phyloP scores from a whole-genome alignment of 2,329 filamentous ascomycete genomes.

The Coniochaeta ligniaria region DNA sequence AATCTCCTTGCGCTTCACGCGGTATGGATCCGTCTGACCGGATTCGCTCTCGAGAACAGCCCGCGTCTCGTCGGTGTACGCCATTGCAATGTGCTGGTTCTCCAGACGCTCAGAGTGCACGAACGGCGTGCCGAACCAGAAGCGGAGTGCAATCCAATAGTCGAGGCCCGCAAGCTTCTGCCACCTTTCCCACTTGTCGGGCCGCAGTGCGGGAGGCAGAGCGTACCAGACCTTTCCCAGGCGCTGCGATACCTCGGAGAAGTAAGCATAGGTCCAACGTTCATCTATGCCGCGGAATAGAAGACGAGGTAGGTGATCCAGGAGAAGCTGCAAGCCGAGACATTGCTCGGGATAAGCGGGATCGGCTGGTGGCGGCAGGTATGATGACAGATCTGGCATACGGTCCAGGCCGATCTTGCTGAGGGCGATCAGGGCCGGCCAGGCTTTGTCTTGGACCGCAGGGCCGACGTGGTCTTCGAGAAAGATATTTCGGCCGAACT shows the following conservation, averaged over 20 bases:
- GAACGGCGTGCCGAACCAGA: constrained; percentile 16
- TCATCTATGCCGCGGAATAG: constrained; percentile 16
- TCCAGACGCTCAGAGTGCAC: constrained; percentile 16
- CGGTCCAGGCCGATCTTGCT: constrained; percentile 14
- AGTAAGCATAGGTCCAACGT: constrained; percentile 18
- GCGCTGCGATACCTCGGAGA: constrained; percentile 13
- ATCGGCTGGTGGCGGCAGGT: constrained; percentile 14
- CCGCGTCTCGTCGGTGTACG: constrained; percentile 15
- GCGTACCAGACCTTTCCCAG: constrained; percentile 8
- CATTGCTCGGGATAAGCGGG: constrained; percentile 15
- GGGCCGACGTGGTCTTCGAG: constrained; percentile 5
- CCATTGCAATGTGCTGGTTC: constrained; percentile 8
- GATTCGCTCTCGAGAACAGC: constrained; percentile 11
- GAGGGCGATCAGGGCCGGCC: constrained; percentile 14
- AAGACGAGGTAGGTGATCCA: constrained; percentile 18
- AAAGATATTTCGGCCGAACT: constrained; percentile 10
- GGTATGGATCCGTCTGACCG: constrained; percentile 12
- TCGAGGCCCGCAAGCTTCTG: constrained; percentile 11
- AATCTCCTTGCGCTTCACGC: constrained; percentile 10
- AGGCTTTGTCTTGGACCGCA: constrained; percentile 4
- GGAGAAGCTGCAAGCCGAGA: constrained; percentile 18
- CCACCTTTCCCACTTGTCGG: constrained; percentile 12
- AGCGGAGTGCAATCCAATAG: constrained; percentile 17
- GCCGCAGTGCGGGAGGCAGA: constrained; percentile 9
- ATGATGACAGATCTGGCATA: constrained; percentile 15